These are phyloP conservation scores for Ilex asprella DNA, from an alignment of 257 asterid genomes.

Conservation along the genomic window DNA sequence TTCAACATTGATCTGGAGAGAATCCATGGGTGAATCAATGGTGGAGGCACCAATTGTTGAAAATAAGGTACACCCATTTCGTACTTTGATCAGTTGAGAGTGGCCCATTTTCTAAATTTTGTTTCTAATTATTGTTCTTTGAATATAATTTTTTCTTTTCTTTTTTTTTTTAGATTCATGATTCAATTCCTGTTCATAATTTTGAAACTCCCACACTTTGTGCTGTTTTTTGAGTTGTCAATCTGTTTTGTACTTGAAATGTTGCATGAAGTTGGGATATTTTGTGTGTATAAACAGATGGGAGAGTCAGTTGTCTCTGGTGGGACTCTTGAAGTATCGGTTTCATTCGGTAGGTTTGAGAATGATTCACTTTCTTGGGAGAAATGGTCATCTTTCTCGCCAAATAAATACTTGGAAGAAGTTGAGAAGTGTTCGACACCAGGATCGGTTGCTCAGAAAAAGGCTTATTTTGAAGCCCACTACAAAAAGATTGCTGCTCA, in stretches of 20 bases:
- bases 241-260: slow-evolving; percentile 13
- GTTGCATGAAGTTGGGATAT: slow-evolving; percentile 18
- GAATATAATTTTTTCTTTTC: background rate
- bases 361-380: slow-evolving; percentile 88
- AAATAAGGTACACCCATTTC: slow-evolving; percentile 32
- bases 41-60: slow-evolving; percentile 27
- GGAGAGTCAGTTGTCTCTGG: slow-evolving; percentile 45
- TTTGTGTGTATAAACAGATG: slow-evolving; percentile 55
- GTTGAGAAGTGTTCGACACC: slow-evolving; percentile 80
- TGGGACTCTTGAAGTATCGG: slow-evolving; percentile 66
- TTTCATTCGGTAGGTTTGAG: slow-evolving; percentile 88
- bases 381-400: slow-evolving; percentile 91
- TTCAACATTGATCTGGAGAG: slow-evolving; percentile 8
- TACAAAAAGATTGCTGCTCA: slow-evolving; percentile 80
- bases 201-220: slow-evolving; percentile 10
- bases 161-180: slow-evolving; percentile 6
- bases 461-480: slow-evolving; percentile 94
- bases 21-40: slow-evolving; percentile 42
- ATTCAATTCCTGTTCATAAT: slow-evolving; percentile 6
- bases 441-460: slow-evolving; percentile 90
- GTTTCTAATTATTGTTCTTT: slow-evolving; percentile 3
- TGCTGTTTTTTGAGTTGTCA: slow-evolving; percentile 16
- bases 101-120: slow-evolving; percentile 18
- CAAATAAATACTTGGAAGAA: slow-evolving; percentile 90
- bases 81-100: slow-evolving; percentile 9